phyloP scores from a whole-genome alignment of 1,284 basidiomycete species.

The Austropuccinia psidii region DNA sequence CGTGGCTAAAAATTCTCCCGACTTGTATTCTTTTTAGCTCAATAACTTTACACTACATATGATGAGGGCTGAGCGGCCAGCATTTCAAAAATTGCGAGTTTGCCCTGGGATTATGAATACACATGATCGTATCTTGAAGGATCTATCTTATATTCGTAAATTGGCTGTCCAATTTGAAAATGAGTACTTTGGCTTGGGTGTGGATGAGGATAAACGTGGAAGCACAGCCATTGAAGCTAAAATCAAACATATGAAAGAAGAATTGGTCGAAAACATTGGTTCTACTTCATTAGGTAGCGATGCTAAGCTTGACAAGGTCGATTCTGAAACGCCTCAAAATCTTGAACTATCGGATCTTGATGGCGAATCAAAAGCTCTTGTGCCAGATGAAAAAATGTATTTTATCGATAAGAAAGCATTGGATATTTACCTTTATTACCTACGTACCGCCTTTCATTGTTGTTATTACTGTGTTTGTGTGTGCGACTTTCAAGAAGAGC shows the following conservation, averaged over 20 bases:
- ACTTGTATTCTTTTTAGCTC: conserved; percentile 56
- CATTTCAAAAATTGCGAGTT: conserved; percentile 65
- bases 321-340: background rate
- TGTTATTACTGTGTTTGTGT: conserved; percentile 93
- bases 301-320: conserved; percentile 52
- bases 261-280: conserved; percentile 52
- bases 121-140: conserved; percentile 67
- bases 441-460: conserved; percentile 73
- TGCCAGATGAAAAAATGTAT: background rate
- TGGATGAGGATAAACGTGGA: conserved; percentile 38
- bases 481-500: conserved; percentile 82
- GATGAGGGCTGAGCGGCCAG: conserved; percentile 68
- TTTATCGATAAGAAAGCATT: conserved; percentile 56
- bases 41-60: conserved; percentile 87
- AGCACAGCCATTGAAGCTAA: conserved; percentile 41
- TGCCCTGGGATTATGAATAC: conserved; percentile 71
- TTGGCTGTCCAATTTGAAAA: conserved; percentile 67
- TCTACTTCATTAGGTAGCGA: conserved; percentile 50
- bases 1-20: conserved; percentile 8
- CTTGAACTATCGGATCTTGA: background rate
- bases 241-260: conserved; percentile 49
- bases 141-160: conserved; percentile 63
- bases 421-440: conserved; percentile 74
- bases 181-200: conserved; percentile 52
- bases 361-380: background rate